Evolutionary conservation across 2,329 filamentous ascomycete genomes (phyloP), one percentile per base, ranked within the genome.

Genomic region (Xylariaceae sp.): DNA sequence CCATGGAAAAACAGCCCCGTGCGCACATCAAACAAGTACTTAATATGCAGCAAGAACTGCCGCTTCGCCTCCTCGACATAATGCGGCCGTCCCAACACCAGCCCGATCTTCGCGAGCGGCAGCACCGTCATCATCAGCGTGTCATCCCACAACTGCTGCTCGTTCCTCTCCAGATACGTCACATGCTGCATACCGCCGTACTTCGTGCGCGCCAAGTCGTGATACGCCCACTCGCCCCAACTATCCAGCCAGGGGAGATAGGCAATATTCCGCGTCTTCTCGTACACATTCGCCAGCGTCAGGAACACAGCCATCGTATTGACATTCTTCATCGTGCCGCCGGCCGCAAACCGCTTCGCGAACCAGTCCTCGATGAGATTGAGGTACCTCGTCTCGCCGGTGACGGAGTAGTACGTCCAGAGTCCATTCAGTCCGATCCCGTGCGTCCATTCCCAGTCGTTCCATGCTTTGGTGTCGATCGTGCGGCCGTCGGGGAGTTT

Each of bases 111-210:
- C 15, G 88, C 88, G 15, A 92, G 78, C 1, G 89, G 89, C 73
- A 92, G 76, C 4, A 91, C 89, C 0, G 88, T 92, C 89, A 93
- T 93, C 89, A 93, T 92, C 50, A 93, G 78, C 4, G 89, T 93
- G 71, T 93, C 89, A 66, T 92, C 89, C 89, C 89, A 93, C 18
- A 92, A 78, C 75, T 92, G 87, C 71, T 90, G 81, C 62, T 85
- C 79, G 73, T 93, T 91, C 64, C 82, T 80, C 2, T 84, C 81
- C 37, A 87, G 74, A 66, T 92, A 92, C 0, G 89, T 92, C 62
- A 88, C 83, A 73, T 89, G 88, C 73, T 91, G 88, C 78, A 91
- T 88, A 59, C 87, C 80, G 51, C 86, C 88, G 69, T 85, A 87
- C 53, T 82, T 83, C 0, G 89, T 92, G 47, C 88, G 80, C 10